phyloP scores from a whole-genome alignment of 2,329 filamentous ascomycete species.

The Xylariaceae sp. region DNA sequence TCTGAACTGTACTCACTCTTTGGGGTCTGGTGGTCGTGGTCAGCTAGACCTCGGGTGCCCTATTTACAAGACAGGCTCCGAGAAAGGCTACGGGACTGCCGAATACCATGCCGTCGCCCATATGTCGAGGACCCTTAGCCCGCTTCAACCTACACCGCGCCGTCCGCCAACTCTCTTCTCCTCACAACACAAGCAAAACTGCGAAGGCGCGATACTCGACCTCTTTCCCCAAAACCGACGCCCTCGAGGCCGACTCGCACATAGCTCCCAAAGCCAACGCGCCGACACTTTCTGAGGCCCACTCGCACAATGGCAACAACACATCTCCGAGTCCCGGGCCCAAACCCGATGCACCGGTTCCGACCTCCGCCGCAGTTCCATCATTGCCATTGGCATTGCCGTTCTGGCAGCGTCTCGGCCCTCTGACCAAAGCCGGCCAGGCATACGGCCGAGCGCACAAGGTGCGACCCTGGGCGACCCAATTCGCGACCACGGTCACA shows the following conservation, averaged over 20 bases:
- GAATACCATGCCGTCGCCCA: slow-evolving; percentile 8
- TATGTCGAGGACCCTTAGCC: slow-evolving; percentile 16
- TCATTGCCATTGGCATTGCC: slow-evolving; percentile 28
- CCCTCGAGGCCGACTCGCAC: too few relatives aligned
- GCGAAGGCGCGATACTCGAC: slow-evolving; percentile 22
- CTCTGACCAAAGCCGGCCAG: slow-evolving; percentile 48
- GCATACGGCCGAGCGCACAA: slow-evolving; percentile 69
- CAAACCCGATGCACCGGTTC: slow-evolving; percentile 34
- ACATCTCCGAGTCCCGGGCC: neutral
- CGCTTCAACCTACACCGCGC: slow-evolving; percentile 14
- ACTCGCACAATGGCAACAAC: neutral
- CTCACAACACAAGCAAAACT: slow-evolving; percentile 3
- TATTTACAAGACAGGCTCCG: too few relatives aligned
- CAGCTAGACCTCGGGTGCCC: too few relatives aligned
- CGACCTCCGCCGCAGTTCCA: slow-evolving; percentile 35
- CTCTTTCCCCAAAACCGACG: neutral
- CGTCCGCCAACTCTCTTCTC: slow-evolving; percentile 9
- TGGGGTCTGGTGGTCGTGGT: too few relatives aligned
- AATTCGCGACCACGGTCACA: slow-evolving; percentile 69
- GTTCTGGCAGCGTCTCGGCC: slow-evolving; percentile 56
- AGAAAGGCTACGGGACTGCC: neutral
- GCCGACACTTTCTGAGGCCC: too few relatives aligned
- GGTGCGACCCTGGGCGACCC: slow-evolving; percentile 71
- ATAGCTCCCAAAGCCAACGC: too few relatives aligned
- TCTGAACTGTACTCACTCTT: neutral